Conservation (phyloP, 139 green algal genomes). For the Marvania coccoides region DNA sequence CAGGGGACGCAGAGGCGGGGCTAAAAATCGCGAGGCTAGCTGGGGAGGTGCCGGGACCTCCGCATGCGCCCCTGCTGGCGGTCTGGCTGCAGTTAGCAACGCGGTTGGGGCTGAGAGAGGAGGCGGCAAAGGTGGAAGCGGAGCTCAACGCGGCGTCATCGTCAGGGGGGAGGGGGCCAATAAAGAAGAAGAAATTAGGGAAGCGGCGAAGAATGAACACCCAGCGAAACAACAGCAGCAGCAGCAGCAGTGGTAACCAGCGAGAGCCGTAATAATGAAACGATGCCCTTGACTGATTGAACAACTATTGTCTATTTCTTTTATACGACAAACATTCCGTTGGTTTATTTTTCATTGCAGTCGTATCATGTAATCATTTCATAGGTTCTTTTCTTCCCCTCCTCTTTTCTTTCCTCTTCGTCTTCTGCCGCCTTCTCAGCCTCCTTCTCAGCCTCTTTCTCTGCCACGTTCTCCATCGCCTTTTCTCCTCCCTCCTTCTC, state of each 20-base stretch:
- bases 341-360: no score
- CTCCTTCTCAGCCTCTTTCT: background rate
- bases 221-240: no score
- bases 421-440: background rate
- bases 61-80: constrained; percentile 52
- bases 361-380: no score
- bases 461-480: background rate
- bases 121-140: constrained; percentile 20
- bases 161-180: no score
- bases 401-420: no score
- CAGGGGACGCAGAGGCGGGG: constrained; percentile 18
- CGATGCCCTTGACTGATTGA: no score
- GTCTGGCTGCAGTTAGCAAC: constrained; percentile 52
- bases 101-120: constrained; percentile 9
- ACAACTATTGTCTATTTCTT: no score
- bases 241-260: no score
- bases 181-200: background rate
- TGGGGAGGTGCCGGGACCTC: constrained; percentile 8
- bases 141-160: no score
- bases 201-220: background rate
- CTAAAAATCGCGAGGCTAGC: constrained; percentile 45
- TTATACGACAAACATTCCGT: no score
- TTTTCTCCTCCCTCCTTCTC: background rate
- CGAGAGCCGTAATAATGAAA: no score
- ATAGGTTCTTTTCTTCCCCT: no score